phyloP scores from a whole-genome alignment of 2,329 filamentous ascomycete species.

The Phaeophleospora eucalypticola region DNA sequence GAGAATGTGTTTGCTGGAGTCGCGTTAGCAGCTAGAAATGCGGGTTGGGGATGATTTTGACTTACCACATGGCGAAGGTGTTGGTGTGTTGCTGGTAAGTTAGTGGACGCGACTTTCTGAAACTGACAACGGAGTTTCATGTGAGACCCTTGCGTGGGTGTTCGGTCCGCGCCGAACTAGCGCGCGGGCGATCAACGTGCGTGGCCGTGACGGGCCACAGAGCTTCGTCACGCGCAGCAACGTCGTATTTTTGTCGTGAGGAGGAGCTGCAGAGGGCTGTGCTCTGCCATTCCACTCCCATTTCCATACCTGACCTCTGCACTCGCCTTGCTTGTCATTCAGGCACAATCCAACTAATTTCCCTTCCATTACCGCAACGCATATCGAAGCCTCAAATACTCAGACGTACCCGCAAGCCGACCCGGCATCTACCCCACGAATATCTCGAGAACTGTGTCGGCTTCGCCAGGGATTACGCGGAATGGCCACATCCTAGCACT shows the following conservation, averaged over 20 bases:
- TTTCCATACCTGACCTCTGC: neutral
- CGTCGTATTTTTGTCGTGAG: neutral
- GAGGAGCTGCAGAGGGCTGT: neutral
- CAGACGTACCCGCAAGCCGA: too few species aligned
- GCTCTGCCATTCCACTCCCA: too few species aligned
- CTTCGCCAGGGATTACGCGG: constrained; percentile 13
- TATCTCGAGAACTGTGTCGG: neutral
- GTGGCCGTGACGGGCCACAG: neutral
- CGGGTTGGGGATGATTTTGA: constrained; percentile 3
- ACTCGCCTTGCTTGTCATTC: neutral
- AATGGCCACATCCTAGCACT: constrained; percentile 7
- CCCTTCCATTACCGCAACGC: neutral
- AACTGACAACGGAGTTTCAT: neutral
- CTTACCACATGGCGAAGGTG: constrained; percentile 29
- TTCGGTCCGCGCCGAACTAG: too few species aligned
- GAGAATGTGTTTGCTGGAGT: constrained; percentile 83
- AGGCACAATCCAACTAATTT: neutral
- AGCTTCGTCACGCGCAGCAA: neutral
- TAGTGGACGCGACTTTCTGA: constrained; percentile 1
- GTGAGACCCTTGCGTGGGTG: neutral
- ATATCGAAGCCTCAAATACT: neutral
- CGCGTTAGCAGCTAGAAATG: neutral
- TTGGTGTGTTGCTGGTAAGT: neutral
- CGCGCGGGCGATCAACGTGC: neutral
- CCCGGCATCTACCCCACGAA: neutral